A percentile compares a stretch with the other conserved stretches of the same genome.
phyloP scores from a whole-genome alignment of 208 protist species.

The Trypanosoma scelopori region DNA sequence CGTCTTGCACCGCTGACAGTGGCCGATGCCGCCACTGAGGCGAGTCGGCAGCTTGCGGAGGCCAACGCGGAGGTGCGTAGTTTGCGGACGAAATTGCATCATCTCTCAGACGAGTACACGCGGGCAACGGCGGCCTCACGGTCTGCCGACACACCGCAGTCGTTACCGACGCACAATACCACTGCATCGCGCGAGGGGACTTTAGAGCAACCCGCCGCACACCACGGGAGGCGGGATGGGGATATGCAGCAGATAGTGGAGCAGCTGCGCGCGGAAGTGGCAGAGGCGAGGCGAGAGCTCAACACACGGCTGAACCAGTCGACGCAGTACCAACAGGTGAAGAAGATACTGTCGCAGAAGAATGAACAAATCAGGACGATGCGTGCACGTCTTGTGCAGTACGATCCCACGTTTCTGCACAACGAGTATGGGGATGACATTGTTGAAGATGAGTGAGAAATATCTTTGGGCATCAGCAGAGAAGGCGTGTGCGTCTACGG shows the following conservation, averaged over 20 bases:
- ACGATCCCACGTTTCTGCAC: conserved; percentile 42
- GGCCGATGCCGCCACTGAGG: conserved; percentile 54
- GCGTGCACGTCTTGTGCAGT: conserved; percentile 42
- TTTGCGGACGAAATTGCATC: conserved; percentile 63
- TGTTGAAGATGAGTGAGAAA: conserved; percentile 47
- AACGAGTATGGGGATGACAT: conserved; percentile 41
- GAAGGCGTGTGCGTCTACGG: too few relatives aligned
- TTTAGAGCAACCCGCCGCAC: conserved; percentile 36
- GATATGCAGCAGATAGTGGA: conserved; percentile 36
- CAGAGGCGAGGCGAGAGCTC: conserved; percentile 58
- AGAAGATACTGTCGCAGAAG: conserved; percentile 57
- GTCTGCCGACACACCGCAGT: conserved; percentile 43
- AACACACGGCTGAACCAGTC: conserved; percentile 66
- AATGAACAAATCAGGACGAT: conserved; percentile 59
- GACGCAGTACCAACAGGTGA: conserved; percentile 78
- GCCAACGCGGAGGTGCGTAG: conserved; percentile 65
- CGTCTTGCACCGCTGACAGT: conserved; percentile 65
- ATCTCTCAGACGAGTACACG: conserved; percentile 59
- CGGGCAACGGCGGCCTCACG: conserved; percentile 55
- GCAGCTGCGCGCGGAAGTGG: conserved; percentile 54
- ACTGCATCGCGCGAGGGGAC: neutral
- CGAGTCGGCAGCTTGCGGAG: conserved; percentile 59
- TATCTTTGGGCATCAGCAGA: neutral
- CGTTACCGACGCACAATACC: conserved; percentile 50
- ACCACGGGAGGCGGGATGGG: conserved; percentile 43